Percentiles rank a stretch among this genome's conserved stretches.
These are phyloP conservation scores for Ogataea haglerorum DNA, from an alignment of 805 yeast species.

Conservation along the genomic window DNA sequence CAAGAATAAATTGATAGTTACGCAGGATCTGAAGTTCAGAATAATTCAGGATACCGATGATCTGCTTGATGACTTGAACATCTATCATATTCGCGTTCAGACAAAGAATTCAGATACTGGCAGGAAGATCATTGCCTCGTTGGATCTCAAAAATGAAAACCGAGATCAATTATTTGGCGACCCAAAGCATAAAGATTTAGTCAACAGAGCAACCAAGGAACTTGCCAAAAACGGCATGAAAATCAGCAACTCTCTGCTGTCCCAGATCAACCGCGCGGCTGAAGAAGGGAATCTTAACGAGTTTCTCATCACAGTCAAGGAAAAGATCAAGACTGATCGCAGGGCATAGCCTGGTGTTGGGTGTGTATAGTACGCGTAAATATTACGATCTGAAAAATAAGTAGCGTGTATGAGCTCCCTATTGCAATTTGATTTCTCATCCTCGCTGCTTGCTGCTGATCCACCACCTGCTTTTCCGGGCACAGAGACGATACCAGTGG, in stretches of 20 bases:
- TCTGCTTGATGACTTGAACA: slow-evolving; percentile 23
- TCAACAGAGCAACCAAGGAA: slow-evolving; percentile 23
- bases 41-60: slow-evolving; percentile 31
- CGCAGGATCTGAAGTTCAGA: slow-evolving; percentile 18
- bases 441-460: slow-evolving; percentile 13
- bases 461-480: neutral
- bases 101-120: slow-evolving; percentile 22
- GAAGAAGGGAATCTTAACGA: slow-evolving; percentile 28
- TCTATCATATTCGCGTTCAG: slow-evolving; percentile 27
- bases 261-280: slow-evolving; percentile 23
- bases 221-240: slow-evolving; percentile 23
- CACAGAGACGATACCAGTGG: neutral
- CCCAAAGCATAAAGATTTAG: slow-evolving; percentile 13
- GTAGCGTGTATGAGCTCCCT: slow-evolving; percentile 1
- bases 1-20: slow-evolving; percentile 20
- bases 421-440: slow-evolving; percentile 16
- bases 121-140: slow-evolving; percentile 11
- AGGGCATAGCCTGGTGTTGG: slow-evolving; percentile 15
- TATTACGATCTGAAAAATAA: neutral
- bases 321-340: slow-evolving; percentile 26
- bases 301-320: slow-evolving; percentile 27
- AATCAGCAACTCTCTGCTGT: slow-evolving; percentile 20
- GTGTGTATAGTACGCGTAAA: slow-evolving; percentile 7
- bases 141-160: slow-evolving; percentile 10
- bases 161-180: slow-evolving; percentile 11